phyloP scores from a whole-genome alignment of 208 protist genomes.

The Plasmodiophora brassicae region DNA sequence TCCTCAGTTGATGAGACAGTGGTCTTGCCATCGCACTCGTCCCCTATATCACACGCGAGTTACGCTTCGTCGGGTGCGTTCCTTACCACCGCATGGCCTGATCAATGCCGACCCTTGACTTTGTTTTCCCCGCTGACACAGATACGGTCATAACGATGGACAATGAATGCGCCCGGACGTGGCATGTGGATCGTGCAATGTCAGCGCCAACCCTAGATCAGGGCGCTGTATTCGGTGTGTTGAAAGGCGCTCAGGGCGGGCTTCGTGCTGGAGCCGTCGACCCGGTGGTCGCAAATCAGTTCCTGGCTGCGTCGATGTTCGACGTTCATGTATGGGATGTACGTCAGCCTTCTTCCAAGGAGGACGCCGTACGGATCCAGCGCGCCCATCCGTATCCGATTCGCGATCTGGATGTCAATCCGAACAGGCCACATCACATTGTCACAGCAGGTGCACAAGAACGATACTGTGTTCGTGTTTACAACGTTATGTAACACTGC shows the following conservation, averaged over 20 bases:
- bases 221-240: background rate
- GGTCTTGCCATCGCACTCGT: background rate
- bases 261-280: background rate
- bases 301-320: background rate
- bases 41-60: background rate
- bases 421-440: background rate
- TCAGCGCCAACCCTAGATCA: background rate
- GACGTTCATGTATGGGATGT: background rate
- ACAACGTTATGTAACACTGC: no score
- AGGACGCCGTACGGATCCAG: background rate
- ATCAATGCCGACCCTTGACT: no score
- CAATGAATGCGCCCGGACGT: no score
- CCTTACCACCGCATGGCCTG: background rate
- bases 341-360: background rate
- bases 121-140: no score
- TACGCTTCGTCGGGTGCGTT: background rate
- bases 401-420: background rate
- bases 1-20: background rate
- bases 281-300: background rate
- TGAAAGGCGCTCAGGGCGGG: background rate
- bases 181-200: background rate
- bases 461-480: no score
- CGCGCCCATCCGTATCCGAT: background rate
- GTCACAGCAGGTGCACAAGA: background rate
- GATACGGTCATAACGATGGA: no score